Base-by-base conservation (phyloP, 768 basidiomycete genomes). In the Pholiota molesta region DNA sequence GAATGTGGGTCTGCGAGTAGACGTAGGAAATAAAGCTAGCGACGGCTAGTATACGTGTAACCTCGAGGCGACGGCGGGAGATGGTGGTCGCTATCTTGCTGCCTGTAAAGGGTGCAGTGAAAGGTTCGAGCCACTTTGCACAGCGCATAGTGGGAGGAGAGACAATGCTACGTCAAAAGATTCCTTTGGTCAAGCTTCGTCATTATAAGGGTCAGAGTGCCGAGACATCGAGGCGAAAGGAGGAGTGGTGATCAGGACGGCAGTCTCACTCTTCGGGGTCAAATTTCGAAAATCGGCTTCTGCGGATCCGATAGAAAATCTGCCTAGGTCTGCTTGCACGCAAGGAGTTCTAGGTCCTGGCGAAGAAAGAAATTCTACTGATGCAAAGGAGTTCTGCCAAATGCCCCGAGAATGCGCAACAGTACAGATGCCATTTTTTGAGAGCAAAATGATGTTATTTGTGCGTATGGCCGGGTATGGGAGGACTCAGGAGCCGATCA, bases 1-100 rank as follows among this genome's bases (percentile, higher is more conserved):
- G 57, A 52, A 59, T 40, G 52, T 66, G 62, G 10, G 58, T 52
- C 52, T 66, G 70, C n/a, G 66, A 66, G 29, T 53, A 62, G 10
- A 67, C 53, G 47, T 69, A 66, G 28, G 65, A 57, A 29, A 57
- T 39, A 45, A 69, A 71, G 39, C 56, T 61, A 7, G 56, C 37
- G 56, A 67, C 57, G 19, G 68, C 60, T 28, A 37, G 52, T 35
- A 63, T 29, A 14, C 60, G 65, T 35, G 45, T 39, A 53, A 63
- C 17, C 44, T 60, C 59, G 9, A 60, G 58, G n/a, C 51, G 52
- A 26, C 49, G 61, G 44, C 63, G 49, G 17, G 58, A 59, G 40
- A 64, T 62, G 5, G 52, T 44, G 31, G 64, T 64, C n/a, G 57
- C 47, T 17, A 59, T 60, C 17, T 40, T 59, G 53, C 54, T 53